A percentile compares a stretch with the other conserved stretches of the same genome.
Conservation (phyloP, 148 eudicot genomes). For the Polygonum maritimum region DNA sequence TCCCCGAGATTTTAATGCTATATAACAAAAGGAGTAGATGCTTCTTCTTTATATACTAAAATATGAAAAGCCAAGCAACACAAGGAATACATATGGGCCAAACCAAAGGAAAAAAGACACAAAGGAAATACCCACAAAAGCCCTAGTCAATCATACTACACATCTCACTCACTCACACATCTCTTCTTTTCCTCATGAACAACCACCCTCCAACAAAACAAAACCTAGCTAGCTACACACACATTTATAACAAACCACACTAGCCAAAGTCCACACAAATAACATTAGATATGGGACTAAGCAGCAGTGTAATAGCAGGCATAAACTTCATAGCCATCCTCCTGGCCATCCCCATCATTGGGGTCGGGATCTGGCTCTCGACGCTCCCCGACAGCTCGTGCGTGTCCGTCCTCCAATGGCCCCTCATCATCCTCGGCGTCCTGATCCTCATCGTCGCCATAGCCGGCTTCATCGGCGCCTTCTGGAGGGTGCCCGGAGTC, state of each 20-base stretch:
- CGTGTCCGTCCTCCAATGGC: conserved; percentile 8
- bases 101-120: background rate
- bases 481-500: background rate
- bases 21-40: background rate
- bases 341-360: conserved; percentile 1
- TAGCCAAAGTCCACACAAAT: no score
- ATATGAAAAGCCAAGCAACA: background rate
- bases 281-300: background rate
- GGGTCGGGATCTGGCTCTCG: conserved; percentile 1
- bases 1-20: no score
- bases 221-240: no score
- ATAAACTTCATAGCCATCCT: conserved; percentile 10
- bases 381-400: conserved; percentile 7
- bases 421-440: conserved; percentile 8
- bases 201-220: background rate
- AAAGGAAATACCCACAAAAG: background rate
- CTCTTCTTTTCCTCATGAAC: background rate
- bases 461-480: conserved; percentile 9
- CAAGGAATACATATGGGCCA: background rate
- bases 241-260: no score
- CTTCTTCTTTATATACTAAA: background rate
- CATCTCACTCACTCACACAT: background rate
- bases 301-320: conserved; percentile 2
- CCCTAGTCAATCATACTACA: background rate
- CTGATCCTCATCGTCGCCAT: background rate